Evolutionary conservation across 139 green algal genomes (phyloP).

Genomic region (Desmodesmus armatus): DNA sequence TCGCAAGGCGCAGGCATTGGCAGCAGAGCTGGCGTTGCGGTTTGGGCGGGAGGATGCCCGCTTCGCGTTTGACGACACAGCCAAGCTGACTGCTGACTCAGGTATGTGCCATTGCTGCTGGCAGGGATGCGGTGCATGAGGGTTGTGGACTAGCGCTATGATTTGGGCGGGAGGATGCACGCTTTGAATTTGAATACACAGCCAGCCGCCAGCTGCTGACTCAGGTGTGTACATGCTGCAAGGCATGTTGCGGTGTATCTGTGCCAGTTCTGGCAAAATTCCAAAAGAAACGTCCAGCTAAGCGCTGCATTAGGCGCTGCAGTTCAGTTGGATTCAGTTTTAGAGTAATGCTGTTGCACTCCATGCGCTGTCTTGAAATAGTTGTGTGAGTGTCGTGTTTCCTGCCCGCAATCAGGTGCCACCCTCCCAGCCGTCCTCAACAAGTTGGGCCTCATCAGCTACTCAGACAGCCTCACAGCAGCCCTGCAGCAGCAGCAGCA

Average conservation of each 20-base stretch:
- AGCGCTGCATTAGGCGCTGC: background rate
- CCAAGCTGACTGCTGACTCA: slow-evolving; percentile 53
- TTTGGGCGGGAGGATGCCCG: slow-evolving; percentile 50
- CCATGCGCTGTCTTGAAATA: too few relatives aligned
- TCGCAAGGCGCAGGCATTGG: slow-evolving; percentile 65
- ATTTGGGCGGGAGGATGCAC: too few relatives aligned
- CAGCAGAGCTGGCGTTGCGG: slow-evolving; percentile 47
- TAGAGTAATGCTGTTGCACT: background rate
- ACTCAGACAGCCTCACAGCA: slow-evolving; percentile 1
- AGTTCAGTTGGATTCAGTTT: background rate
- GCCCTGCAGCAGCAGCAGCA: slow-evolving; percentile 17
- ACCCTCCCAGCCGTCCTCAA: slow-evolving; percentile 8
- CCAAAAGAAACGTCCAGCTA: background rate
- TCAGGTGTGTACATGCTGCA: background rate
- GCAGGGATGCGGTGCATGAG: background rate
- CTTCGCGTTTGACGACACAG: slow-evolving; percentile 54
- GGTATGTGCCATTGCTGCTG: slow-evolving; percentile 6
- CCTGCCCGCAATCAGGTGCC: slow-evolving; percentile 8
- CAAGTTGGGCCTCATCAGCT: slow-evolving; percentile 8
- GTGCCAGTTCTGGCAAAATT: background rate
- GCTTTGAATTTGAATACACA: background rate
- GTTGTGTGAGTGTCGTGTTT: background rate
- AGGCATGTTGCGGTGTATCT: background rate
- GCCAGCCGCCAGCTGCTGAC: background rate
- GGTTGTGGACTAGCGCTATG: background rate